Evolutionary conservation across 2,329 filamentous ascomycete genomes (phyloP).

Genomic region (Cordyceps fumosorosea): DNA sequence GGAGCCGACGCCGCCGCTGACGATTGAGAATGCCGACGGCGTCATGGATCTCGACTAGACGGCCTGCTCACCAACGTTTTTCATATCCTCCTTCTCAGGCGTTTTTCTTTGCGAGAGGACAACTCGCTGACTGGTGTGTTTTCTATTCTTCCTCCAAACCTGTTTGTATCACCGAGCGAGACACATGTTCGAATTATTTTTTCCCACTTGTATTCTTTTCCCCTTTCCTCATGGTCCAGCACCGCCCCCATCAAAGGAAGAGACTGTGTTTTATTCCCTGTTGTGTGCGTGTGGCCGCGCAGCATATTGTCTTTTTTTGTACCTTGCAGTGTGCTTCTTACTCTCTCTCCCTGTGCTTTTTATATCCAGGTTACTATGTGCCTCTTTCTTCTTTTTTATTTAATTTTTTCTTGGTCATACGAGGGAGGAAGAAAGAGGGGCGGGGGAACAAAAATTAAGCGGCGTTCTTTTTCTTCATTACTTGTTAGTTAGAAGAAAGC

Average conservation of each 20-base stretch:
- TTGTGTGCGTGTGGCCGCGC: too few relatives aligned
- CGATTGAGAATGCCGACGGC: conserved; percentile 30
- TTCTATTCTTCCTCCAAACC: background rate
- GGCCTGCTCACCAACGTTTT: background rate
- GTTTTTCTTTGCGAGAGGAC: background rate
- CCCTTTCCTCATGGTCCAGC: background rate
- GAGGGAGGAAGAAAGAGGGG: too few relatives aligned
- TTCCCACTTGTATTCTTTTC: background rate
- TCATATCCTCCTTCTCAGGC: background rate
- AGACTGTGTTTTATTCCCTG: background rate
- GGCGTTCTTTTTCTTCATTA: too few relatives aligned
- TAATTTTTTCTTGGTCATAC: too few relatives aligned
- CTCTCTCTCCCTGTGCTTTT: too few relatives aligned
- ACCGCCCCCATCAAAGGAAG: background rate
- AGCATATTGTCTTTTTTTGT: too few relatives aligned
- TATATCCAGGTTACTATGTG: too few relatives aligned
- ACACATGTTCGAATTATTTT: background rate
- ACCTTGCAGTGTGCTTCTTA: too few relatives aligned
- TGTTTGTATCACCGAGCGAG: background rate
- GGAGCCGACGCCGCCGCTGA: conserved; percentile 34
- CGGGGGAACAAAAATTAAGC: too few relatives aligned
- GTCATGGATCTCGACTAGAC: conserved; percentile 34
- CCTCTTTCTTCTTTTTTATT: too few relatives aligned
- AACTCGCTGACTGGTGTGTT: background rate
- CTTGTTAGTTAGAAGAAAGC: too few relatives aligned